A percentile compares a stretch with the other conserved stretches of the same genome.
Conservation (phyloP, 106 monocot species). For the Allium cepa region DNA sequence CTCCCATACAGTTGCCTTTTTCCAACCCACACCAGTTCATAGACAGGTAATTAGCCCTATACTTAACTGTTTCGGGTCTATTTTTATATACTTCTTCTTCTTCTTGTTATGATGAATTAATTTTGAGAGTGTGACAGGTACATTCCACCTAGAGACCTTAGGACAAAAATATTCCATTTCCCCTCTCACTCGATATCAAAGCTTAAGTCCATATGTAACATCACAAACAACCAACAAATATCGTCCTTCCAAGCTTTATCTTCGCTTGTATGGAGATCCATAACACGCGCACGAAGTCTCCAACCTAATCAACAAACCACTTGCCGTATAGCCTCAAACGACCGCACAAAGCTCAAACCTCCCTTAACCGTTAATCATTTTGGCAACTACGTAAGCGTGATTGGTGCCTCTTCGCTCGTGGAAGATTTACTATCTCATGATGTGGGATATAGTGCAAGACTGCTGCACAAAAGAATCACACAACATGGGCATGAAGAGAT, state of each 20-base stretch:
- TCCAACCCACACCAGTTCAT: conserved; percentile 20
- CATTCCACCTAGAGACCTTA: conserved; percentile 7
- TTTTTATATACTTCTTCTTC: neutral
- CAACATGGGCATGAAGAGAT: conserved; percentile 27
- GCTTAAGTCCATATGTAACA: conserved; percentile 51
- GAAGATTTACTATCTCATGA: conserved; percentile 33
- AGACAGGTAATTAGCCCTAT: conserved; percentile 12
- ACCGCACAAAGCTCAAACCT: conserved; percentile 43
- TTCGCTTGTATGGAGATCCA: conserved; percentile 45
- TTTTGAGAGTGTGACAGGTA: neutral
- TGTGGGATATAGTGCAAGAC: conserved; percentile 44
- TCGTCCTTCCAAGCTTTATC: conserved; percentile 43
- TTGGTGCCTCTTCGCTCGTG: conserved; percentile 15
- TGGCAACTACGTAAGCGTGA: conserved; percentile 36
- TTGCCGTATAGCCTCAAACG: conserved; percentile 28
- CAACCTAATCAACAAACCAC: conserved; percentile 13
- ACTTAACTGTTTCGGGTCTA: neutral
- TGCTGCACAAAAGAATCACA: conserved; percentile 21
- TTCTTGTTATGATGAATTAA: neutral
- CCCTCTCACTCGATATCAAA: conserved; percentile 22
- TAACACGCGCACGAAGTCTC: conserved; percentile 32
- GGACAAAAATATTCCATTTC: conserved; percentile 57
- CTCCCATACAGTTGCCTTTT: conserved; percentile 46
- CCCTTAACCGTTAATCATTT: conserved; percentile 39
- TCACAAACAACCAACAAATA: conserved; percentile 3